phyloP scores from a whole-genome alignment of 2,329 filamentous ascomycete genomes.

The Aspergillus pseudonomiae region DNA sequence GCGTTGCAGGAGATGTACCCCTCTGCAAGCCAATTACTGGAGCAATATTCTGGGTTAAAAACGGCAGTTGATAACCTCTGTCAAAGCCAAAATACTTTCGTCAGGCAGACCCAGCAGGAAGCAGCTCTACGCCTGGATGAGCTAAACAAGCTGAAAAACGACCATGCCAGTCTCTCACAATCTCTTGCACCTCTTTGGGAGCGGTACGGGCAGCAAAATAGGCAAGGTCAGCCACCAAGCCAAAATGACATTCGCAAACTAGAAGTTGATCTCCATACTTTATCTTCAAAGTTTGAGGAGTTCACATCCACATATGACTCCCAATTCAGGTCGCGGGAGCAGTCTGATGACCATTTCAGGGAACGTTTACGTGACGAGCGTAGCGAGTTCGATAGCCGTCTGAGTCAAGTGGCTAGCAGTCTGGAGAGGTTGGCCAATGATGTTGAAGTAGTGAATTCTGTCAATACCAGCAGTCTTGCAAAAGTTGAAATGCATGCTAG shows the following conservation, averaged over 20 bases:
- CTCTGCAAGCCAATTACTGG: conserved; percentile 26
- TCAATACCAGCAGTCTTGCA: not conserved
- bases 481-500: not conserved
- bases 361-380: not conserved
- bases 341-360: not conserved
- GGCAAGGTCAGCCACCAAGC: conserved; percentile 7
- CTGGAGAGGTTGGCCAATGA: not conserved
- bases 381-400: not conserved
- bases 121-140: conserved; percentile 8
- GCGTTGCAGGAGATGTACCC: conserved; percentile 42
- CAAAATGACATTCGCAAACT: conserved; percentile 14
- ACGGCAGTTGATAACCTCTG: conserved; percentile 16
- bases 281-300: conserved; percentile 11
- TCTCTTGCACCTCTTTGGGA: conserved; percentile 10
- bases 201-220: not conserved
- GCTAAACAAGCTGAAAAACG: conserved; percentile 9
- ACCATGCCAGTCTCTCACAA: conserved; percentile 7
- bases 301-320: not conserved
- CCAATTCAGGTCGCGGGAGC: not conserved
- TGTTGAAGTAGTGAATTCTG: not conserved
- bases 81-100: not conserved
- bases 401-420: not conserved
- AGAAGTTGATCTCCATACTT: conserved; percentile 5
- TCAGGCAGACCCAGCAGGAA: conserved; percentile 7
- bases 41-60: conserved; percentile 25